Percentiles rank a stretch among this genome's conserved stretches.
phyloP scores from a whole-genome alignment of 768 basidiomycete genomes.

The Boletus sensibilis region DNA sequence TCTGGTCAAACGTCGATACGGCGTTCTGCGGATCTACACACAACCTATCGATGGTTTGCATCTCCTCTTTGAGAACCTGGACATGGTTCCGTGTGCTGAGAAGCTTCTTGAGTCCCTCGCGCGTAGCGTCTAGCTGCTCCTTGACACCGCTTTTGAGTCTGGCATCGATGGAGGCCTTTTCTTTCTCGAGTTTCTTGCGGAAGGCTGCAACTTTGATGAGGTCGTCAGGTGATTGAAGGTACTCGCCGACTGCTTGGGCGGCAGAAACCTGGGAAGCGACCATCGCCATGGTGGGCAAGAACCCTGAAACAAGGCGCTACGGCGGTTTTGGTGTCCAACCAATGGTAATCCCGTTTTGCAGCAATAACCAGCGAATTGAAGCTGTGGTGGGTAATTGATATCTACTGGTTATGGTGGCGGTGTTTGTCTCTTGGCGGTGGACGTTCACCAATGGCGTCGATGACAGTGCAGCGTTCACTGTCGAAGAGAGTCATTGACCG shows the following conservation, averaged over 20 bases:
- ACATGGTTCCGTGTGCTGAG: slow-evolving; percentile 75
- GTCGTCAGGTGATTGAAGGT: slow-evolving; percentile 91
- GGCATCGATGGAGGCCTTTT: slow-evolving; percentile 91
- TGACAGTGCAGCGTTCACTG: slow-evolving; percentile 5
- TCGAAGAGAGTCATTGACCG: slow-evolving; percentile 1
- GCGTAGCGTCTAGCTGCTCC: slow-evolving; percentile 87
- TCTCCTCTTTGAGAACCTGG: slow-evolving; percentile 81
- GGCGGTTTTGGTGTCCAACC: background rate
- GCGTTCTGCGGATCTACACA: slow-evolving; percentile 73
- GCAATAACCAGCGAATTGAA: no score
- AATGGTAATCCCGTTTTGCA: background rate
- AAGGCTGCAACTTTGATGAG: slow-evolving; percentile 85
- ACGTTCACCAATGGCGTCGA: slow-evolving; percentile 6
- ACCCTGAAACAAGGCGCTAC: background rate
- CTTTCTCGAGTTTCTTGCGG: slow-evolving; percentile 93
- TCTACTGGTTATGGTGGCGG: background rate
- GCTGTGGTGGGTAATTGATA: background rate
- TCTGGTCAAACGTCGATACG: slow-evolving; percentile 91
- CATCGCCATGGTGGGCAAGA: slow-evolving; percentile 35
- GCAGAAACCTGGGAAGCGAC: slow-evolving; percentile 62
- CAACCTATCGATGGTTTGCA: slow-evolving; percentile 74
- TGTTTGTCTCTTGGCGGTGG: background rate
- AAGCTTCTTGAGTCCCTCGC: slow-evolving; percentile 82
- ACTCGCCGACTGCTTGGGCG: slow-evolving; percentile 84
- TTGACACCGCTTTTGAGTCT: slow-evolving; percentile 89